A percentile compares a stretch with the other conserved stretches of the same genome.
These are phyloP conservation scores for Holtermannia corniformis DNA, from an alignment of 768 basidiomycete genomes.

Conservation along the genomic window DNA sequence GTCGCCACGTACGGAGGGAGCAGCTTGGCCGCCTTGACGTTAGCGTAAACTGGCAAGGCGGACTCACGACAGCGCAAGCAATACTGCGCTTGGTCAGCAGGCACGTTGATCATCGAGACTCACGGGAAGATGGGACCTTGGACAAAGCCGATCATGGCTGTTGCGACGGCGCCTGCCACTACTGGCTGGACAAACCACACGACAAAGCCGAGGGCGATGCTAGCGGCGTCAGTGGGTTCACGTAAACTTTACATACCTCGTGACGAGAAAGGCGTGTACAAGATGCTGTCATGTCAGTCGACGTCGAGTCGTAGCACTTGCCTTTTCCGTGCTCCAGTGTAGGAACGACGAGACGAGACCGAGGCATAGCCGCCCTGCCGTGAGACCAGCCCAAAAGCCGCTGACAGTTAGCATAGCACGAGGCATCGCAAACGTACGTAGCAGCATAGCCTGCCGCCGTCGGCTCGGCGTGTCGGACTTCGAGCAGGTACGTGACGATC, in stretches of 20 bases:
- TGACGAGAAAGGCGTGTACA: neutral
- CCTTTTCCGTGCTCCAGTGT: neutral
- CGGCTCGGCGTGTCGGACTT: constrained; percentile 1
- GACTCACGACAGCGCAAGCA: neutral
- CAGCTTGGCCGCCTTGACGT: neutral
- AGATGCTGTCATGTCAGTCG: no score
- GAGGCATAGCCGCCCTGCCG: neutral
- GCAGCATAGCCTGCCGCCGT: neutral
- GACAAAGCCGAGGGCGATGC: neutral
- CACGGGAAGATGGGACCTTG: neutral
- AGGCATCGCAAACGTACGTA: neutral
- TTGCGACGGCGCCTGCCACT: neutral
- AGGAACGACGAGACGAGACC: neutral
- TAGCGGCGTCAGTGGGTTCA: neutral
- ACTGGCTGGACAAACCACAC: neutral
- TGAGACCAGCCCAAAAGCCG: neutral
- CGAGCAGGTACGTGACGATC: constrained; percentile 8
- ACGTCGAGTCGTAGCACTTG: no score
- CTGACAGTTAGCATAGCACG: neutral
- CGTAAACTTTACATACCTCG: neutral
- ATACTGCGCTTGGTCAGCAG: neutral
- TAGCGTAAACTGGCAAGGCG: neutral
- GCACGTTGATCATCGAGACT: neutral
- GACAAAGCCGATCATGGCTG: neutral
- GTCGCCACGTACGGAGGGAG: neutral